Base-by-base conservation (phyloP, 2,329 filamentous ascomycete species). In the Verticillium dahliae region DNA sequence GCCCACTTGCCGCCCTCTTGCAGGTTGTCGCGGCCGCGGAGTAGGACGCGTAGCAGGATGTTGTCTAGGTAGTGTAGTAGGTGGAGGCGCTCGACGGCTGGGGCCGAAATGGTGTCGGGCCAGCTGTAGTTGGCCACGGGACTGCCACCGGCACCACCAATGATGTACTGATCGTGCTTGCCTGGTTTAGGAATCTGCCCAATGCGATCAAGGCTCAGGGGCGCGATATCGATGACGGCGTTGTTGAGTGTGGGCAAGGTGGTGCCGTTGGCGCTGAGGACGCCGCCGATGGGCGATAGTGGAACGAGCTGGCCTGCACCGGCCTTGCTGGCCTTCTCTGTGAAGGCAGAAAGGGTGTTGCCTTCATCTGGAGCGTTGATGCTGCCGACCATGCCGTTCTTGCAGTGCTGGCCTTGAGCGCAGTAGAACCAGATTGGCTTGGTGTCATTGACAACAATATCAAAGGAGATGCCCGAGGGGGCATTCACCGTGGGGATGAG, bases 391-490 rank as follows among this genome's bases (percentile, higher is more conserved):
- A 87, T 86, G 56, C 84, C 83, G n/a, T 68, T 72, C 67, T 87
- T 82, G 69, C 85, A 89, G 73, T 89, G 86, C 61, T 76, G 79
- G 37, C 68, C 78, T 62, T 86, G 82, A 14, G 81, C 81, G 70
- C 85, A 88, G 77, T 87, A 89, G 69, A 83, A 81, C 85, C 86
- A 89, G 62, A 88, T 80, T 1, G 86, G 85, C 41, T 72, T 71
- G 11, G 66, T 65, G 55, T 79, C 82, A 2, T 75, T 77, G 66
- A 81, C 75, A 62, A 80, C 66, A 22, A 65, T 54, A 9, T 67
- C 7, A 59, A 66, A 31, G 15, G 60, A 58, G 60, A 69, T 69
- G 14, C 65, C 65, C 31, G 66, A 62, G 9, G 60, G 35, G 3
- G 39, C 31, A 1, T 64, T 74, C 72, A 56, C 81, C 75, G 64